A percentile compares a stretch with the other conserved stretches of the same genome.
Conservation (phyloP, 768 basidiomycete species). For the Tricholoma saponaceum region DNA sequence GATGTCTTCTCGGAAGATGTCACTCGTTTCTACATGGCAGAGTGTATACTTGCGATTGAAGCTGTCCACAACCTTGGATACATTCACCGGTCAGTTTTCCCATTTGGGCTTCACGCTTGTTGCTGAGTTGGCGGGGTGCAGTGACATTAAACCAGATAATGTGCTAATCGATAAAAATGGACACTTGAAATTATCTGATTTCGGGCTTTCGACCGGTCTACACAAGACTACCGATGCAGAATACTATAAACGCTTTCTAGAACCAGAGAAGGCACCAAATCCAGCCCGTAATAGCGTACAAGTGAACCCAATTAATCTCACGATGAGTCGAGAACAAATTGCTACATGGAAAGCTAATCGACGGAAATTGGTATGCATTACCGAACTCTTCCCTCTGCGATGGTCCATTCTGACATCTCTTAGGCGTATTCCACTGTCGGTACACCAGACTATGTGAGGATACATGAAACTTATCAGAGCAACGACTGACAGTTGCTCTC, state of each 20-base stretch:
- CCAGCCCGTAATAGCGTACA: slow-evolving; percentile 90
- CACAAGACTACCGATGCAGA: slow-evolving; percentile 95
- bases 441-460: slow-evolving; percentile 57
- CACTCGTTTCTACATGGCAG: slow-evolving; percentile 98
- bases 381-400: not conserved
- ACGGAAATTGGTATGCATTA: slow-evolving; percentile 72
- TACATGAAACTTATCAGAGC: slow-evolving; percentile 13
- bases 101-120: not conserved
- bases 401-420: not conserved
- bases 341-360: slow-evolving; percentile 99
- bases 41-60: slow-evolving; percentile 96
- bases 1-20: slow-evolving; percentile 99
- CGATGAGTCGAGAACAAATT: slow-evolving; percentile 95
- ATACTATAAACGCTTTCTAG: slow-evolving; percentile 89
- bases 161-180: slow-evolving; percentile 97
- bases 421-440: slow-evolving; percentile 93
- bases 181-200: slow-evolving; percentile 96
- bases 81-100: slow-evolving; percentile 79
- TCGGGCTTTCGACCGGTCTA: slow-evolving; percentile 95
- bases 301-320: slow-evolving; percentile 95
- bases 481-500: not conserved
- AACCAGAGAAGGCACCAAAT: slow-evolving; percentile 63
- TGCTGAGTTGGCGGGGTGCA: slow-evolving; percentile 25
- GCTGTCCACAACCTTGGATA: slow-evolving; percentile 98
- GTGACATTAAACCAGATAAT: slow-evolving; percentile 99